These are phyloP conservation scores for Xerocomellus dryophilus DNA, from an alignment of 768 basidiomycete genomes.

Conservation along the genomic window DNA sequence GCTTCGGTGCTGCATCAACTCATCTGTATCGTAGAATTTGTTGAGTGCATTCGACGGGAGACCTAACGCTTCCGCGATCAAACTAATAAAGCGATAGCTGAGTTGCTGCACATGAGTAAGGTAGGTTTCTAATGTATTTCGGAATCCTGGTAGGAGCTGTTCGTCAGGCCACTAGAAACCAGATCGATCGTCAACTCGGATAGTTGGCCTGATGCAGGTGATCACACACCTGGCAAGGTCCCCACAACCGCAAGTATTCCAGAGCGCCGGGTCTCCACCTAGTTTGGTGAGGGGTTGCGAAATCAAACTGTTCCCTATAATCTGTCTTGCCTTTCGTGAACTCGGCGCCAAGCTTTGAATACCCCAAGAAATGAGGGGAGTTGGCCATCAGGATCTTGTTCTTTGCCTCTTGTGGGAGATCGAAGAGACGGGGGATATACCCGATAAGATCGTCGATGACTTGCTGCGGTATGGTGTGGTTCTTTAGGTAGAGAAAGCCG, in stretches of 20 bases:
- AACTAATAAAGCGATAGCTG: conserved; percentile 54
- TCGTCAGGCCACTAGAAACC: conserved; percentile 72
- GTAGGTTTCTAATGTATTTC: conserved; percentile 52
- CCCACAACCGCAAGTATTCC: conserved; percentile 71
- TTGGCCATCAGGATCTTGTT: conserved; percentile 68
- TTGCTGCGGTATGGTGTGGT: conserved; percentile 51
- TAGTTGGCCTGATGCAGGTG: not conserved
- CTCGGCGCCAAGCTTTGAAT: conserved; percentile 68
- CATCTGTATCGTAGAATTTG: conserved; percentile 58
- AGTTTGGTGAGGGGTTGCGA: conserved; percentile 64
- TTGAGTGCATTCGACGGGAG: conserved; percentile 56
- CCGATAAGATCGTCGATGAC: conserved; percentile 49
- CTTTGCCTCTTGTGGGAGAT: conserved; percentile 64
- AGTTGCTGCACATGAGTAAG: conserved; percentile 57
- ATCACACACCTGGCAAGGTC: conserved; percentile 60
- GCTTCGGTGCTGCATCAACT: conserved; percentile 70
- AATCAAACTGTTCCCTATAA: conserved; percentile 77
- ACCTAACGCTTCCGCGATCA: conserved; percentile 69
- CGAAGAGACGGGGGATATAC: conserved; percentile 70
- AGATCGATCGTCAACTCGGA: not conserved
- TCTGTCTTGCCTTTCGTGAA: conserved; percentile 72
- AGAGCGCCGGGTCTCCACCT: conserved; percentile 61
- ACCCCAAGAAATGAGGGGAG: conserved; percentile 77
- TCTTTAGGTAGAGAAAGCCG: conserved; percentile 77
- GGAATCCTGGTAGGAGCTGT: conserved; percentile 67